phyloP scores from a whole-genome alignment of 2,329 filamentous ascomycete species.

The Pseudohalonectria lignicola region DNA sequence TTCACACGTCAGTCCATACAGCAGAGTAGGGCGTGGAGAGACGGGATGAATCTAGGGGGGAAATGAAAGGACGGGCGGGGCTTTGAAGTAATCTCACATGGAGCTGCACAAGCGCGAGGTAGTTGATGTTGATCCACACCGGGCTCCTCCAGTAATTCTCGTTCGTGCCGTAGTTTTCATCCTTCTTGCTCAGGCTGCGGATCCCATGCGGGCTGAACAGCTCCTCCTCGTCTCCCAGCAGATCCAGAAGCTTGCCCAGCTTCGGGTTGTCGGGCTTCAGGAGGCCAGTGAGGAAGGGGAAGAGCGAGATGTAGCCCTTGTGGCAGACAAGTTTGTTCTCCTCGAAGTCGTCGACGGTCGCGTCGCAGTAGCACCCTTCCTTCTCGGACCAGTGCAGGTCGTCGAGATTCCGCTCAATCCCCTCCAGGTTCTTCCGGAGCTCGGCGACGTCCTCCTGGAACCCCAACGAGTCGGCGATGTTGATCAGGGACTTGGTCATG shows the following conservation, averaged over 20 bases:
- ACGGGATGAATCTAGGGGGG: background rate
- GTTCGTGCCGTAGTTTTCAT: constrained; percentile 73
- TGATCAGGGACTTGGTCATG: constrained; percentile 78
- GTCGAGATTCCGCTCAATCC: constrained; percentile 76
- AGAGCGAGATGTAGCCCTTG: constrained; percentile 90
- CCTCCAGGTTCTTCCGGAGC: constrained; percentile 60
- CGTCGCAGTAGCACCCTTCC: constrained; percentile 81
- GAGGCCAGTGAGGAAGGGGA: constrained; percentile 82
- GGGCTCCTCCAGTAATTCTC: constrained; percentile 98
- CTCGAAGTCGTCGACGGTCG: constrained; percentile 90
- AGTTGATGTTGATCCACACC: constrained; percentile 95
- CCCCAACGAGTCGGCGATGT: constrained; percentile 66
- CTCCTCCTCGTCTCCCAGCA: constrained; percentile 71
- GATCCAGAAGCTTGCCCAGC: constrained; percentile 62
- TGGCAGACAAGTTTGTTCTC: constrained; percentile 86
- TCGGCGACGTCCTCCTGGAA: constrained; percentile 65
- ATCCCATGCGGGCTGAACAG: constrained; percentile 89
- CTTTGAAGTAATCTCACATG: constrained; percentile 44
- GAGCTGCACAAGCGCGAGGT: constrained; percentile 69
- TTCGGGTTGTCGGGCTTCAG: constrained; percentile 63
- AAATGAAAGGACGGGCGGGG: background rate
- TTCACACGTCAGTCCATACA: no score
- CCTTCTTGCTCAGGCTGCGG: constrained; percentile 74
- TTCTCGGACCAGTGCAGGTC: constrained; percentile 87
- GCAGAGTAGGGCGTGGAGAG: constrained; percentile 1